Evolutionary conservation across 306 rosid genomes (phyloP).

Genomic region (Sindora glabra): DNA sequence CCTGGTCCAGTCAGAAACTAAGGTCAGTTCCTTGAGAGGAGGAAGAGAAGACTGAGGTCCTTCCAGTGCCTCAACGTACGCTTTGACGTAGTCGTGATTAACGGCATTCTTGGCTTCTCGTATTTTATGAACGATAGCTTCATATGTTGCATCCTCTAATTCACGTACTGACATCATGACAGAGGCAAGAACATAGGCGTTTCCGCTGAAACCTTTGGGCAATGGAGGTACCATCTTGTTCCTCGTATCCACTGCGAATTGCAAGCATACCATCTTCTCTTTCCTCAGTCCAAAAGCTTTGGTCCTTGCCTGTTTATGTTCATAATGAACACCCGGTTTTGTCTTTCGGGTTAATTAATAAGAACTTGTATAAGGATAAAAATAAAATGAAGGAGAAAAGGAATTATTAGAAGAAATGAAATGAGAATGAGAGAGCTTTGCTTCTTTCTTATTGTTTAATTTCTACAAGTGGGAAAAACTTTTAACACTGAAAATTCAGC

Average conservation of each 20-base stretch:
- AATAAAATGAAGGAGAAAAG: no score
- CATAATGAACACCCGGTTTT: background rate
- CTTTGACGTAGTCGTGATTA: slow-evolving; percentile 38
- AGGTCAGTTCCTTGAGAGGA: slow-evolving; percentile 57
- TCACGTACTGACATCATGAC: slow-evolving; percentile 38
- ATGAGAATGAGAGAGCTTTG: no score
- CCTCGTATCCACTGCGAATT: slow-evolving; percentile 62
- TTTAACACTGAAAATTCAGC: no score
- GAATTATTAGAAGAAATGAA: no score
- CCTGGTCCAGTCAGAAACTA: slow-evolving; percentile 76
- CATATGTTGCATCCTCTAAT: slow-evolving; percentile 30
- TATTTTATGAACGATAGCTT: slow-evolving; percentile 33
- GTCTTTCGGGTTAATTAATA: no score
- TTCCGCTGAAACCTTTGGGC: slow-evolving; percentile 60
- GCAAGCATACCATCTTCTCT: slow-evolving; percentile 57
- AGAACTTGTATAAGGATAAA: no score
- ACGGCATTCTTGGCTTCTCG: slow-evolving; percentile 51
- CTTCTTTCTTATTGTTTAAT: no score
- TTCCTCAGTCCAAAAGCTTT: slow-evolving; percentile 38
- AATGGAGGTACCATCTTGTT: slow-evolving; percentile 44
- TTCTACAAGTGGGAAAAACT: no score
- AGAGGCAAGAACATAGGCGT: slow-evolving; percentile 70
- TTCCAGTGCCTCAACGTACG: slow-evolving; percentile 46
- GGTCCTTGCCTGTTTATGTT: slow-evolving; percentile 49
- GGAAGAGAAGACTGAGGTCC: slow-evolving; percentile 47